These are phyloP conservation scores for Quercus phellos DNA, from an alignment of 331 rosid species.

Conservation along the genomic window DNA sequence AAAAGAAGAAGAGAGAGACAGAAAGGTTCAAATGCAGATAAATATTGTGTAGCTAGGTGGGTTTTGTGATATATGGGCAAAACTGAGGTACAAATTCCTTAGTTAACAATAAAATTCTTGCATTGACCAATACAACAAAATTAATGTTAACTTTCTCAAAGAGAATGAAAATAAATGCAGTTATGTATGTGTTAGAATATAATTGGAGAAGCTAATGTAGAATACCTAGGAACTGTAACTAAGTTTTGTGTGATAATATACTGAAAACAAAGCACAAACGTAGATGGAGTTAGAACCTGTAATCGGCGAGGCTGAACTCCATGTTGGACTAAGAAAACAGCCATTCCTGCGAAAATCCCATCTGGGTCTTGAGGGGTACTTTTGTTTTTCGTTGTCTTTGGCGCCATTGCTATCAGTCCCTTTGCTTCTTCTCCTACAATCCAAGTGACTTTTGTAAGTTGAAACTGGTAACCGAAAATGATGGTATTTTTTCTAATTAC, in stretches of 20 bases:
- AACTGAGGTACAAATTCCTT: neutral
- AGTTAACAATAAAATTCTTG: too few species aligned
- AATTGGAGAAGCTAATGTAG: too few species aligned
- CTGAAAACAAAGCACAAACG: neutral
- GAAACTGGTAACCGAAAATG: too few species aligned
- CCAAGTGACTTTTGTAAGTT: neutral
- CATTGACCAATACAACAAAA: too few species aligned
- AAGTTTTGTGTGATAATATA: too few species aligned
- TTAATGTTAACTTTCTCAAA: too few species aligned
- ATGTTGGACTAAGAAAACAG: constrained; percentile 49
- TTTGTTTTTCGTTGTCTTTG: constrained; percentile 41
- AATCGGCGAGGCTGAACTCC: constrained; percentile 82
- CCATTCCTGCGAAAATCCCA: constrained; percentile 66
- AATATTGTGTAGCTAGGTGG: neutral
- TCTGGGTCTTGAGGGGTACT: constrained; percentile 30
- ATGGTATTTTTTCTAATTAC: too few species aligned
- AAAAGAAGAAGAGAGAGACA: neutral
- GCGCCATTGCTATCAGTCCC: constrained; percentile 43
- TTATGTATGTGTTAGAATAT: too few species aligned
- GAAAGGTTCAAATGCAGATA: neutral
- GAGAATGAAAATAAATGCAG: too few species aligned
- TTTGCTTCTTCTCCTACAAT: neutral
- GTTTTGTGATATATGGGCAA: neutral
- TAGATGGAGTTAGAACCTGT: constrained; percentile 39
- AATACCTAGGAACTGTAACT: too few species aligned